These are phyloP conservation scores for Geranium brycei DNA, from an alignment of 345 rosid genomes.

Conservation along the genomic window DNA sequence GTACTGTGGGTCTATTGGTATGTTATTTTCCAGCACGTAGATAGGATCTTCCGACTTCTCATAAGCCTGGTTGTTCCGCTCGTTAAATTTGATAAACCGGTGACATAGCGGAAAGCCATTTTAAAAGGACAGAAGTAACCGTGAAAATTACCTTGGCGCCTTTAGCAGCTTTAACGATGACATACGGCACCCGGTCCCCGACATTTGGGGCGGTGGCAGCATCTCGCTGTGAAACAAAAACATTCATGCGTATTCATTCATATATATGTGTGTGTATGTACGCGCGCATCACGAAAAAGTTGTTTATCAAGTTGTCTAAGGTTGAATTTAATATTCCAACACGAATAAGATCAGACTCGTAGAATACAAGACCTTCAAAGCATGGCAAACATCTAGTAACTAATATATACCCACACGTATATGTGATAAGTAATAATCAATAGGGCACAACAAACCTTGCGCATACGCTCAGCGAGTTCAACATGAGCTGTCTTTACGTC, in stretches of 20 bases:
- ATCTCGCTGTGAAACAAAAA: constrained; percentile 45
- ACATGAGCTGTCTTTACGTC: constrained; percentile 95
- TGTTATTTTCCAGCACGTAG: constrained; percentile 78
- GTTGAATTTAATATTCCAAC: too few species aligned
- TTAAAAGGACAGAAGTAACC: neutral
- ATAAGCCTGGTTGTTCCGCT: constrained; percentile 48
- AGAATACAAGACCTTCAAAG: too few species aligned
- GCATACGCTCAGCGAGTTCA: constrained; percentile 98
- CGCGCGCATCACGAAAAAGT: too few species aligned
- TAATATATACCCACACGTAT: constrained; percentile 3
- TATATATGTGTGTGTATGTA: too few species aligned
- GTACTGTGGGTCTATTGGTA: constrained; percentile 86
- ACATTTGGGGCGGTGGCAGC: constrained; percentile 97
- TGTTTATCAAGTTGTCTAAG: too few species aligned
- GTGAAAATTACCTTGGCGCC: constrained; percentile 75
- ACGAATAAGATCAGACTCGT: too few species aligned
- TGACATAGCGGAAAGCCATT: neutral
- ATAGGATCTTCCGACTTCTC: constrained; percentile 96
- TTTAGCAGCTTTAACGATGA: constrained; percentile 80
- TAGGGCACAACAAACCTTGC: constrained; percentile 50
- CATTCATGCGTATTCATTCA: too few species aligned
- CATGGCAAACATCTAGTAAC: neutral
- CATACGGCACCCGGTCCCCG: constrained; percentile 97
- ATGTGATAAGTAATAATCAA: neutral
- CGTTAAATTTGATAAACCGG: constrained; percentile 1